A percentile compares a stretch with the other conserved stretches of the same genome.
Evolutionary conservation across 768 basidiomycete genomes (phyloP).

Genomic region (Galerina marginata): DNA sequence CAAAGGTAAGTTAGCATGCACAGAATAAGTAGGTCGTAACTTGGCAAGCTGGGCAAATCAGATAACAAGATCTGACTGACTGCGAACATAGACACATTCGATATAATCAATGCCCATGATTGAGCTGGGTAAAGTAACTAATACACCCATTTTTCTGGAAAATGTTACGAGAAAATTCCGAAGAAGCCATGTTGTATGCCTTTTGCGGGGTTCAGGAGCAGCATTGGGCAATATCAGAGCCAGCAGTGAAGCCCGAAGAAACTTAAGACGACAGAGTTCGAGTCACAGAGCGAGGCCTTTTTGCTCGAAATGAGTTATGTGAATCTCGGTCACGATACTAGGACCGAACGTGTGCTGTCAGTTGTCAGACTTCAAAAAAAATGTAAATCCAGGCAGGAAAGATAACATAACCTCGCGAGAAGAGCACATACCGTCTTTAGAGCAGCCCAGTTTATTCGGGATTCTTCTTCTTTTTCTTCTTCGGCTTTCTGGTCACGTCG

Average conservation of each 20-base stretch:
- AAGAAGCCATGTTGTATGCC: no score
- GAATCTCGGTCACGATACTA: slow-evolving; percentile 1
- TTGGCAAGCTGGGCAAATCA: no score
- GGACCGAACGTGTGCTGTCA: slow-evolving; percentile 9
- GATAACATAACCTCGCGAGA: not conserved
- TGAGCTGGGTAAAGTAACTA: no score
- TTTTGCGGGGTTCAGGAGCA: not conserved
- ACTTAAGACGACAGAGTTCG: not conserved
- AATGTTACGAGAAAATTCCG: no score
- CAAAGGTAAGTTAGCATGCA: no score
- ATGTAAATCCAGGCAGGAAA: not conserved
- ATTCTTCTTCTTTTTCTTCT: slow-evolving; percentile 40
- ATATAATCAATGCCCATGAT: no score
- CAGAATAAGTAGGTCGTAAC: no score
- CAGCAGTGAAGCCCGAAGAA: not conserved
- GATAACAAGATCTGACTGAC: no score
- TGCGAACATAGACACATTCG: no score
- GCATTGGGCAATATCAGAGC: not conserved
- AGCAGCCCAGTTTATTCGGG: slow-evolving; percentile 14
- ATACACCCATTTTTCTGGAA: no score
- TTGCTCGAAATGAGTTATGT: not conserved
- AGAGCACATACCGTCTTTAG: slow-evolving; percentile 6
- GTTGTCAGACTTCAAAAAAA: slow-evolving; percentile 10
- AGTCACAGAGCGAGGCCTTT: not conserved
- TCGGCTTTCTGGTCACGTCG: slow-evolving; percentile 34